Percentiles rank a stretch among this genome's conserved stretches.
phyloP scores from a whole-genome alignment of 768 basidiomycete genomes.

The Pleurotus salmoneostramineus region DNA sequence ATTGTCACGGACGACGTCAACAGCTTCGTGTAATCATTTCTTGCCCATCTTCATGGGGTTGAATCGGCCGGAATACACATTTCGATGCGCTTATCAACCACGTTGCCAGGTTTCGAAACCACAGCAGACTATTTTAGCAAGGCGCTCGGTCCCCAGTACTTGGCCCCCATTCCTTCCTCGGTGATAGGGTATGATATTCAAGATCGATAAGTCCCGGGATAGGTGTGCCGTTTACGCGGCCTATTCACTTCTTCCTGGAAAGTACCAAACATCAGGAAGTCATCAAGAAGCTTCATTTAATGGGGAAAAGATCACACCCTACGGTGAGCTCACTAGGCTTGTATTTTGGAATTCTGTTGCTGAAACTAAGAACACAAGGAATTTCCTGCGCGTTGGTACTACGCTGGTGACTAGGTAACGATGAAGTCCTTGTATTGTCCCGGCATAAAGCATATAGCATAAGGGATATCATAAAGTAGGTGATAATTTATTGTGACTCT shows the following conservation, averaged over 20 bases:
- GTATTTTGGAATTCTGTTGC: too few species aligned
- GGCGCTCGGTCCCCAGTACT: neutral
- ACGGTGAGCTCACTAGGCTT: too few species aligned
- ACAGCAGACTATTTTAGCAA: neutral
- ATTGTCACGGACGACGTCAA: conserved; percentile 6
- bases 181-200: conserved; percentile 6
- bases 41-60: neutral
- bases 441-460: too few species aligned
- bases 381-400: too few species aligned
- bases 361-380: too few species aligned
- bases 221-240: conserved; percentile 6
- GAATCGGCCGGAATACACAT: neutral
- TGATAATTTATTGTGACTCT: neutral
- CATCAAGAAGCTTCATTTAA: neutral
- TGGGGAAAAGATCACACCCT: too few species aligned
- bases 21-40: neutral
- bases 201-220: conserved; percentile 3
- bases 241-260: neutral
- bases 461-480: too few species aligned
- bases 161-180: conserved; percentile 2
- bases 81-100: conserved; percentile 2
- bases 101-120: neutral
- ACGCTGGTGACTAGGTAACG: too few species aligned
- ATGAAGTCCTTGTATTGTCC: too few species aligned
- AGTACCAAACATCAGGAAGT: neutral